Conservation (phyloP, 345 rosid genomes). For the Eucalyptus lansdowneana region DNA sequence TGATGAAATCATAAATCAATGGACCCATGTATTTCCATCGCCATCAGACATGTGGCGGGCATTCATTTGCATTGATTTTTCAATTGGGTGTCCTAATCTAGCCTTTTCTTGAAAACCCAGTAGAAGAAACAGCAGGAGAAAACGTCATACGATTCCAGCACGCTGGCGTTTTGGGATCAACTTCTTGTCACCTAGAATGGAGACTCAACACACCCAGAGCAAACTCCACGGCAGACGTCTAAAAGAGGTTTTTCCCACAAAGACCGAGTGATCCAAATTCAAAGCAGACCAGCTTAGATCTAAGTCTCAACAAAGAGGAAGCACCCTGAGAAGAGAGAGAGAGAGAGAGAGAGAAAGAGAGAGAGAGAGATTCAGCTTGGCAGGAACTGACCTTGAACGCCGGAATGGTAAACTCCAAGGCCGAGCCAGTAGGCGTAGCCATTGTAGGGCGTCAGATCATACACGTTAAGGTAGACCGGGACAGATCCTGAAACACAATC, state of each 20-base stretch:
- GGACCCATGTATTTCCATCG: not conserved
- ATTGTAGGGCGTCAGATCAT: slow-evolving; percentile 90
- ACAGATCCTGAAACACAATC: slow-evolving; percentile 57
- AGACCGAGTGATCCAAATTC: not conserved
- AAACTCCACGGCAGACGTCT: not conserved
- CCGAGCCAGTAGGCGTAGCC: slow-evolving; percentile 98
- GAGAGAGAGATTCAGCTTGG: not conserved
- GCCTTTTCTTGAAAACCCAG: not conserved
- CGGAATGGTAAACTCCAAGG: slow-evolving; percentile 95
- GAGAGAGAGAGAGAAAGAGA: not conserved
- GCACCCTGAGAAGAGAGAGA: not conserved
- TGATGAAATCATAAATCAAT: not conserved
- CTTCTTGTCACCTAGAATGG: not conserved
- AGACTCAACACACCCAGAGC: not conserved
- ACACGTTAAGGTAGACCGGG: slow-evolving; percentile 86
- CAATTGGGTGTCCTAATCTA: not conserved
- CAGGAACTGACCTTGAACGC: slow-evolving; percentile 73
- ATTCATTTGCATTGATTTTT: not conserved
- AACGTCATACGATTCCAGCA: not conserved
- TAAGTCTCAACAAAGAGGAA: not conserved
- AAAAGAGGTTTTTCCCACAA: not conserved
- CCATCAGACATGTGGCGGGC: not conserved
- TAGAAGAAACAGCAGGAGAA: not conserved
- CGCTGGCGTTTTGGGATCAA: not conserved
- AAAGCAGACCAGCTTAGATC: not conserved